A percentile compares a stretch with the other conserved stretches of the same genome.
Conservation (phyloP, 208 protist genomes). For the Leishmania major region DNA sequence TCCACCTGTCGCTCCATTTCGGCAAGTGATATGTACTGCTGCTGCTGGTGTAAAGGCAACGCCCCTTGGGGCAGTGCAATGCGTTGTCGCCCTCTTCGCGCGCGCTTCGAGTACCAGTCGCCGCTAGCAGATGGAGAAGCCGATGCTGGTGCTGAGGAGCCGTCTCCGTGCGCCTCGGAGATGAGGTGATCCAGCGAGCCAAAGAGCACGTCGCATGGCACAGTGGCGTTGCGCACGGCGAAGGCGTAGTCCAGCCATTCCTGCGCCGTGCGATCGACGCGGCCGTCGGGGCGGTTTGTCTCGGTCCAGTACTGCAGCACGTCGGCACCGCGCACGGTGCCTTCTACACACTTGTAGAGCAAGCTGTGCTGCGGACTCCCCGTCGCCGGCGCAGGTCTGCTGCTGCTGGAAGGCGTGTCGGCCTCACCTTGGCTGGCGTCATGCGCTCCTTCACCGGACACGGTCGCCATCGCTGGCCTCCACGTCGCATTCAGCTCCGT, state of each 20-base stretch:
- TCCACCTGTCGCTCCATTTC: constrained; percentile 75
- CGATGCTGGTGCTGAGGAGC: background rate
- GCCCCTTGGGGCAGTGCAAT: background rate
- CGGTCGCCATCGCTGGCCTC: background rate
- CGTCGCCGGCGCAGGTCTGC: background rate
- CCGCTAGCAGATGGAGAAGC: background rate
- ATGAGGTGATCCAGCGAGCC: constrained; percentile 59
- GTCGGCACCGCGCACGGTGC: constrained; percentile 55
- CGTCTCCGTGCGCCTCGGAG: background rate
- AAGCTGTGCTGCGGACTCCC: constrained; percentile 28
- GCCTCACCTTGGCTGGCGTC: background rate
- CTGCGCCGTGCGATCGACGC: constrained; percentile 46
- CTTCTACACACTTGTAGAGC: constrained; percentile 62
- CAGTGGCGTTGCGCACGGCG: constrained; percentile 35
- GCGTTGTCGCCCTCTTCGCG: background rate
- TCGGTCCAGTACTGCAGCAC: constrained; percentile 82
- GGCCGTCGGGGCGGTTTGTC: constrained; percentile 69
- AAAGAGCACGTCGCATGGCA: constrained; percentile 82
- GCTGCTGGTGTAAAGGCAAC: background rate
- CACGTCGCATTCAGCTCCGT: no score
- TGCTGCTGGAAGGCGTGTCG: background rate
- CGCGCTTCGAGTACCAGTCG: background rate
- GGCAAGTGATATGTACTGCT: constrained; percentile 51
- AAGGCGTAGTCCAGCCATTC: constrained; percentile 78
- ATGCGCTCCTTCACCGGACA: background rate